A percentile compares a stretch with the other conserved stretches of the same genome.
These are phyloP conservation scores for Talaromyces nanjingensis DNA, from an alignment of 495 filamentous ascomycete species.

Conservation along the genomic window DNA sequence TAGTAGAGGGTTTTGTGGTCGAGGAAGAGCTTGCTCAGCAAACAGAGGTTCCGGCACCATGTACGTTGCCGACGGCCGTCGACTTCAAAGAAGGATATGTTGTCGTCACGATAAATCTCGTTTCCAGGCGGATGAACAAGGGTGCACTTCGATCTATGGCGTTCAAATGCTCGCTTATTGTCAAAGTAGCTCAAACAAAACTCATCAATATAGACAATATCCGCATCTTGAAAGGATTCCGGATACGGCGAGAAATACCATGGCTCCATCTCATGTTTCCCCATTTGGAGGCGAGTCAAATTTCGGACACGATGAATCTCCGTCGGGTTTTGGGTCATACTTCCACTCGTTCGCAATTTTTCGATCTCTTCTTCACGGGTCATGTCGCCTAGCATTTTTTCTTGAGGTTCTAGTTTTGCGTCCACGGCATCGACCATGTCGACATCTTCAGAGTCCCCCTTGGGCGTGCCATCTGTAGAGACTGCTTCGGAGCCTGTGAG, in stretches of 20 bases:
- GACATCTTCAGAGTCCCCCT: constrained; percentile 51
- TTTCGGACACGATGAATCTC: constrained; percentile 96
- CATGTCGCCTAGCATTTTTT: constrained; percentile 46
- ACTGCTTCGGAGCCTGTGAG: constrained; percentile 43
- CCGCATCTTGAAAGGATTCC: constrained; percentile 73
- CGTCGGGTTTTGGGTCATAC: constrained; percentile 97
- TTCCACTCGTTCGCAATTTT: constrained; percentile 84
- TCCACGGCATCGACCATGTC: constrained; percentile 58
- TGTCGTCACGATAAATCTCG: constrained; percentile 94
- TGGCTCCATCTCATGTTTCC: constrained; percentile 82
- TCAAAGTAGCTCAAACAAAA: constrained; percentile 92
- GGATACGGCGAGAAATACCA: constrained; percentile 99
- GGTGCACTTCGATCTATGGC: constrained; percentile 87
- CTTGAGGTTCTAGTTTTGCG: constrained; percentile 20
- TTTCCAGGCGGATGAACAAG: constrained; percentile 92
- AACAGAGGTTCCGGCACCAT: constrained; percentile 94
- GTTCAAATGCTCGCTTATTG: constrained; percentile 65
- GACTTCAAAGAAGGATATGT: constrained; percentile 95
- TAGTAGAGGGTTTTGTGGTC: constrained; percentile 99
- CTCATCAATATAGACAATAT: constrained; percentile 92
- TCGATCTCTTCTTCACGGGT: constrained; percentile 92
- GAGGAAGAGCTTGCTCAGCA: constrained; percentile 91
- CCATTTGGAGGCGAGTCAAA: constrained; percentile 87
- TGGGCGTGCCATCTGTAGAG: constrained; percentile 46
- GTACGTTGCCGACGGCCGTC: constrained; percentile 91